A percentile compares a stretch with the other conserved stretches of the same genome.
Evolutionary conservation across 202 grass and related monocot genomes (phyloP).

Genomic region (Musa balbisiana): DNA sequence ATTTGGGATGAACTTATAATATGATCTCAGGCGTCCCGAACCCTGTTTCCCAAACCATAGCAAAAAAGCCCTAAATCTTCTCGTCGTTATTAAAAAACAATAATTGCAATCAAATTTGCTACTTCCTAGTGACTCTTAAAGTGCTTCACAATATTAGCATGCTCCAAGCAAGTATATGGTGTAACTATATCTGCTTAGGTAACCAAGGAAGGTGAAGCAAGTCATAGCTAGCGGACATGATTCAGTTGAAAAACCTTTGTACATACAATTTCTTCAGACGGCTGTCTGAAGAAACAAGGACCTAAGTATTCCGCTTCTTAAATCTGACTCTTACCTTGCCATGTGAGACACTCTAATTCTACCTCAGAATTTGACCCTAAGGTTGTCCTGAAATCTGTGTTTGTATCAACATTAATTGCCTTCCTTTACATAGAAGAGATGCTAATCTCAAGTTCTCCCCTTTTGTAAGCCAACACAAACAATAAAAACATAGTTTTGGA

Average conservation of each 20-base stretch:
- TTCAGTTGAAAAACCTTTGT: background rate
- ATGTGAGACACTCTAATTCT: too few relatives aligned
- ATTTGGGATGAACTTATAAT: too few relatives aligned
- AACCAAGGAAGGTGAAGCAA: background rate
- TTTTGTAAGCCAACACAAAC: background rate
- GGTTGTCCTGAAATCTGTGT: too few relatives aligned
- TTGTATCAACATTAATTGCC: too few relatives aligned
- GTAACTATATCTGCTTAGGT: background rate
- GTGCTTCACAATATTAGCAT: background rate
- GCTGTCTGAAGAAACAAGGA: background rate
- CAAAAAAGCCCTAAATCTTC: background rate
- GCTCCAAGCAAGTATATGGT: background rate
- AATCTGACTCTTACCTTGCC: too few relatives aligned
- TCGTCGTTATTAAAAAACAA: background rate
- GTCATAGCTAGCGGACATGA: background rate
- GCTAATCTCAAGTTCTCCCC: too few relatives aligned
- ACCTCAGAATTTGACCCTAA: too few relatives aligned
- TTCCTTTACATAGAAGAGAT: too few relatives aligned
- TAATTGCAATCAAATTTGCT: background rate
- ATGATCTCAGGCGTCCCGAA: too few relatives aligned
- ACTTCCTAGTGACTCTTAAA: background rate
- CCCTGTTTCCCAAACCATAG: background rate
- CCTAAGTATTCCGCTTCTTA: too few relatives aligned
- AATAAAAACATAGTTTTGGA: background rate
- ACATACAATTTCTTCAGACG: background rate